Percentiles rank a stretch among this genome's conserved stretches.
Conservation (phyloP, 345 rosid genomes). For the Citrus inodora region DNA sequence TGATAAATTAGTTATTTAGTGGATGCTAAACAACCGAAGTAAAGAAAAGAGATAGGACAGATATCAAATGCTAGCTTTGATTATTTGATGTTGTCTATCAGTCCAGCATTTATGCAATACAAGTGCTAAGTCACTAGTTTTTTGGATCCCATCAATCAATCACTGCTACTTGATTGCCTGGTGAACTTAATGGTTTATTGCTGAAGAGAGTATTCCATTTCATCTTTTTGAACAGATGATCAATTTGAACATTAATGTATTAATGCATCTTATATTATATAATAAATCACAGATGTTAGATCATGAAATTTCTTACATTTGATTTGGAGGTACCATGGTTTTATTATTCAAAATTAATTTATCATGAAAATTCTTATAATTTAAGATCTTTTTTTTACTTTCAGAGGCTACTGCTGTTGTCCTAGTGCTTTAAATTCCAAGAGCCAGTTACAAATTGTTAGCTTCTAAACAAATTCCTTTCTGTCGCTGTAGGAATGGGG, state of each 20-base stretch:
- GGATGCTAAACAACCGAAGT: not conserved
- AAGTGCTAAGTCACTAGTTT: not conserved
- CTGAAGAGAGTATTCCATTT: not conserved
- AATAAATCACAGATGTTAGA: not conserved
- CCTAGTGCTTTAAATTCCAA: no score
- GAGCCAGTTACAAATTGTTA: not conserved
- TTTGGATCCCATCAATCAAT: not conserved
- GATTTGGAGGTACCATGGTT: no score
- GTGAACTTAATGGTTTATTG: not conserved
- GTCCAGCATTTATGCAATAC: not conserved
- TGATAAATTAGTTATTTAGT: not conserved
- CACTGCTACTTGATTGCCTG: not conserved
- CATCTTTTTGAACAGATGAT: not conserved
- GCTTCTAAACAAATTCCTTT: not conserved
- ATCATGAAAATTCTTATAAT: not conserved
- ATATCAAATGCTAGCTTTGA: not conserved
- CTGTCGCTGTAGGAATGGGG: constrained; percentile 81
- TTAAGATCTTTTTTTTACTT: not conserved
- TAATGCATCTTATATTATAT: not conserved
- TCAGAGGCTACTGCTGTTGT: not conserved
- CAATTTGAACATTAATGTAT: not conserved
- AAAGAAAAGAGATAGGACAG: not conserved
- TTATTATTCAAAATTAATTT: no score
- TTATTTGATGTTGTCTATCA: not conserved
- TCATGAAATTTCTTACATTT: not conserved